A percentile compares a stretch with the other conserved stretches of the same genome.
phyloP scores from a whole-genome alignment of 768 basidiomycete genomes.

The Mycena latifolia region DNA sequence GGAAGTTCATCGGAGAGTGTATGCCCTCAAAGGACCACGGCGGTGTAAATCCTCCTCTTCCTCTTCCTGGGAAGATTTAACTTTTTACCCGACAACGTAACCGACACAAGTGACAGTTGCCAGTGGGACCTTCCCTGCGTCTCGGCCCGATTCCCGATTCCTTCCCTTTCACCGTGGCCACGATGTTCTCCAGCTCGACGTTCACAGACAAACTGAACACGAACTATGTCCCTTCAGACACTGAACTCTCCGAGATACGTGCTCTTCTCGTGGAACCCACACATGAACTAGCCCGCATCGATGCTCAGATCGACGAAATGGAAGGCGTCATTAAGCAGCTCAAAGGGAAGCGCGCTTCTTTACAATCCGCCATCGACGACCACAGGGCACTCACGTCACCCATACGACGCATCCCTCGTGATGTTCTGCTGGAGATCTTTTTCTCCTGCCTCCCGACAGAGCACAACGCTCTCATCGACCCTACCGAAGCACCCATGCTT shows the following conservation, averaged over 20 bases:
- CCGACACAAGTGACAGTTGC: too few species aligned
- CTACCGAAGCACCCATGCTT: constrained; percentile 1
- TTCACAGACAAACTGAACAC: constrained; percentile 11
- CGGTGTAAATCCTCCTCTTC: too few species aligned
- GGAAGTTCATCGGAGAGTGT: too few species aligned
- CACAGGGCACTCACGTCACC: constrained; percentile 15
- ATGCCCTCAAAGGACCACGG: too few species aligned
- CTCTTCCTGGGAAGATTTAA: too few species aligned
- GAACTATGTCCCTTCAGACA: constrained; percentile 14
- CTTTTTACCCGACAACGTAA: too few species aligned
- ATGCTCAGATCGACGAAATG: not conserved
- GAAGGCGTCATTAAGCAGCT: not conserved
- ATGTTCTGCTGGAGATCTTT: constrained; percentile 17
- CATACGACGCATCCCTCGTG: not conserved
- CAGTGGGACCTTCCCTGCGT: too few species aligned
- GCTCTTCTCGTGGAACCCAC: not conserved
- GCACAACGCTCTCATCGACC: constrained; percentile 12
- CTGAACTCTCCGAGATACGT: not conserved
- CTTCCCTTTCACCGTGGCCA: too few species aligned
- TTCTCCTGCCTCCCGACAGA: not conserved
- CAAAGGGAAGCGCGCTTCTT: not conserved
- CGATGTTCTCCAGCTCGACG: not conserved
- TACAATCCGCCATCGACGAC: constrained; percentile 5
- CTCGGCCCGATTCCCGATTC: too few species aligned
- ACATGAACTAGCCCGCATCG: not conserved